These are phyloP conservation scores for Geosmithia flava DNA, from an alignment of 2,329 filamentous ascomycete species.

Conservation along the genomic window DNA sequence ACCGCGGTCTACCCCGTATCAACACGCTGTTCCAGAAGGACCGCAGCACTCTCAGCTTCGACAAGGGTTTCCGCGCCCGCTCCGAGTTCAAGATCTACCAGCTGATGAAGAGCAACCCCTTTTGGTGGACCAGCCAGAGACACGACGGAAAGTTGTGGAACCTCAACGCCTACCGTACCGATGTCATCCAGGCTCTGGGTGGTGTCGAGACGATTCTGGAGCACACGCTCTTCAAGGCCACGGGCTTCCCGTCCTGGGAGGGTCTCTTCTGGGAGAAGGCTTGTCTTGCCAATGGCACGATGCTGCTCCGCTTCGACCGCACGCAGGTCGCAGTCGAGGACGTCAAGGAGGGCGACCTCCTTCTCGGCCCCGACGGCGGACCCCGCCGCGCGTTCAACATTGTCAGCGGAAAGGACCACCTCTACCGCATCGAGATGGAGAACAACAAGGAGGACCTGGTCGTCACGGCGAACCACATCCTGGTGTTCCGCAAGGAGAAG, in stretches of 20 bases:
- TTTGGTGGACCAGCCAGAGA: conserved; percentile 97
- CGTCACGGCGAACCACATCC: conserved; percentile 34
- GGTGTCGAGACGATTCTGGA: conserved; percentile 97
- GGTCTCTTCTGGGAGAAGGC: conserved; percentile 82
- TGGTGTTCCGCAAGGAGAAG: conserved; percentile 27
- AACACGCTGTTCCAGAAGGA: conserved; percentile 99
- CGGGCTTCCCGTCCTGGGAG: conserved; percentile 94
- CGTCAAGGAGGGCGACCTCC: conserved; percentile 33
- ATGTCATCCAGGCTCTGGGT: conserved; percentile 90
- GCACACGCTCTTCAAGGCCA: conserved; percentile 93
- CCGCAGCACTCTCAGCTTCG: conserved; percentile 89
- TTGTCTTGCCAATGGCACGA: conserved; percentile 27
- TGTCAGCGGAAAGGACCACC: conserved; percentile 29
- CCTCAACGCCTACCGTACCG: conserved; percentile 85
- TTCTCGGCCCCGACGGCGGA: conserved; percentile 33
- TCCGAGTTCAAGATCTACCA: conserved; percentile 98
- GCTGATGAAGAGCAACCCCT: conserved; percentile 97
- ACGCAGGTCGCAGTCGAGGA: conserved; percentile 31
- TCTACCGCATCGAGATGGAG: conserved; percentile 35
- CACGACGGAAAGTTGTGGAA: conserved; percentile 99
- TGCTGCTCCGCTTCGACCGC: conserved; percentile 29
- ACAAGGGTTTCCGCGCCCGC: conserved; percentile 92
- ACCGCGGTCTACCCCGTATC: conserved; percentile 91
- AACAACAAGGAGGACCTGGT: conserved; percentile 30
- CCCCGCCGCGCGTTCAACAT: conserved; percentile 35